Percentiles rank a stretch among this genome's conserved stretches.
phyloP scores from a whole-genome alignment of 2,329 filamentous ascomycete genomes.

The Ceratocystis smalleyi region DNA sequence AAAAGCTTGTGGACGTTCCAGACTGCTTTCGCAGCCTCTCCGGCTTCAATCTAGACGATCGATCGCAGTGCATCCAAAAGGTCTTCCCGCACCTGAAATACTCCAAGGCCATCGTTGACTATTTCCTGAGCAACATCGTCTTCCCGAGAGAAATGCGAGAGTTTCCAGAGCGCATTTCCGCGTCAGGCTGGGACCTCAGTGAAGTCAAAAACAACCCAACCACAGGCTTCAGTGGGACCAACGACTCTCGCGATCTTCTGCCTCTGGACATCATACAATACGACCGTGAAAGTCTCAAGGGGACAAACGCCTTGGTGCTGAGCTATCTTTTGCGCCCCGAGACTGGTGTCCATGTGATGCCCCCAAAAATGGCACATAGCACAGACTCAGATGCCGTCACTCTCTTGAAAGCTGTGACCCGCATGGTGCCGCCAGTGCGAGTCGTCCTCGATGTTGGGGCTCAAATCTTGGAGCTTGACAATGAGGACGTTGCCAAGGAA shows the following conservation, averaged over 20 bases:
- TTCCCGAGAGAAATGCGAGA: constrained; percentile 48
- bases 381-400: constrained; percentile 24
- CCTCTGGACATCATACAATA: constrained; percentile 41
- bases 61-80: constrained; percentile 28
- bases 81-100: constrained; percentile 40
- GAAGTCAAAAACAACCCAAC: constrained; percentile 31
- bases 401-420: constrained; percentile 32
- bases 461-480: constrained; percentile 48
- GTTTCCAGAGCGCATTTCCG: constrained; percentile 46
- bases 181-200: constrained; percentile 53
- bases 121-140: constrained; percentile 41
- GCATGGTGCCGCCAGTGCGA: constrained; percentile 27
- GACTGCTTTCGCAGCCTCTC: constrained; percentile 27
- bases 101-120: constrained; percentile 43
- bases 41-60: constrained; percentile 45
- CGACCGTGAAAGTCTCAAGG: constrained; percentile 37
- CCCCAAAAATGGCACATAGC: constrained; percentile 10
- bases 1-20: constrained; percentile 24
- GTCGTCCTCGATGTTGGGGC: constrained; percentile 60
- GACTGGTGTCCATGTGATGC: constrained; percentile 29
- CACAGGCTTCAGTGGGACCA: constrained; percentile 57
- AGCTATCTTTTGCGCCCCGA: constrained; percentile 39
- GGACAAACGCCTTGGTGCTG: constrained; percentile 55
- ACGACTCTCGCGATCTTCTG: constrained; percentile 43
- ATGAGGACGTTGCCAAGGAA: constrained; percentile 34